Percentiles rank a stretch among this genome's conserved stretches.
Conservation (phyloP, 441 rosid species). For the Populus hybrid region DNA sequence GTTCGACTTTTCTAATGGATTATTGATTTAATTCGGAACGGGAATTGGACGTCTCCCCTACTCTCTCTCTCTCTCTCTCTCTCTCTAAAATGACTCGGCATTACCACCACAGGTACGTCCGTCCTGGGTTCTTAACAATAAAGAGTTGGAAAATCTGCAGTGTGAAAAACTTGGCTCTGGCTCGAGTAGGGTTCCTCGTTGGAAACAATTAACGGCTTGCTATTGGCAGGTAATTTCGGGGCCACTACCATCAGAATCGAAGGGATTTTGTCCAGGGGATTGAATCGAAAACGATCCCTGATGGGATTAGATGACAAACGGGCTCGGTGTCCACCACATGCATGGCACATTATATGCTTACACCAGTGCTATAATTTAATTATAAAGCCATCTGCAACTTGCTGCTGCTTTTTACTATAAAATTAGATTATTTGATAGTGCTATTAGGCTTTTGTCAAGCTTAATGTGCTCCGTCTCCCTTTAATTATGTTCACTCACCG, state of each 20-base stretch:
- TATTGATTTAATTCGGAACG: background rate
- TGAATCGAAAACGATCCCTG: slow-evolving; percentile 1
- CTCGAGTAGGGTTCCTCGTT: too few relatives aligned
- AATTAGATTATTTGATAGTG: background rate
- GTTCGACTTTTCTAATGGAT: background rate
- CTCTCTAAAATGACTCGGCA: too few relatives aligned
- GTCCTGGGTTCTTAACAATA: too few relatives aligned
- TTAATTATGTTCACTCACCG: background rate
- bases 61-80: too few relatives aligned
- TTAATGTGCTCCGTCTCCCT: background rate
- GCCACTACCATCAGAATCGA: background rate
- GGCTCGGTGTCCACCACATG: background rate
- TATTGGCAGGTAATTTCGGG: too few relatives aligned
- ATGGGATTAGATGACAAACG: background rate
- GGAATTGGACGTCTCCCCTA: background rate
- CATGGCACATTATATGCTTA: too few relatives aligned
- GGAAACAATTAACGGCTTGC: too few relatives aligned
- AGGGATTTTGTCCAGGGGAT: background rate
- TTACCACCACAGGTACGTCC: background rate
- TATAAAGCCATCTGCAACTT: background rate
- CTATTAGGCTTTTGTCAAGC: background rate
- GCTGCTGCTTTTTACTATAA: background rate
- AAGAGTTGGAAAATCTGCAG: too few relatives aligned
- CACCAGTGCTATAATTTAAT: background rate
- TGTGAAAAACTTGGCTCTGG: too few relatives aligned